A percentile compares a stretch with the other conserved stretches of the same genome.
These are phyloP conservation scores for Daedaleopsis nitida DNA, from an alignment of 768 basidiomycete genomes.

Conservation along the genomic window DNA sequence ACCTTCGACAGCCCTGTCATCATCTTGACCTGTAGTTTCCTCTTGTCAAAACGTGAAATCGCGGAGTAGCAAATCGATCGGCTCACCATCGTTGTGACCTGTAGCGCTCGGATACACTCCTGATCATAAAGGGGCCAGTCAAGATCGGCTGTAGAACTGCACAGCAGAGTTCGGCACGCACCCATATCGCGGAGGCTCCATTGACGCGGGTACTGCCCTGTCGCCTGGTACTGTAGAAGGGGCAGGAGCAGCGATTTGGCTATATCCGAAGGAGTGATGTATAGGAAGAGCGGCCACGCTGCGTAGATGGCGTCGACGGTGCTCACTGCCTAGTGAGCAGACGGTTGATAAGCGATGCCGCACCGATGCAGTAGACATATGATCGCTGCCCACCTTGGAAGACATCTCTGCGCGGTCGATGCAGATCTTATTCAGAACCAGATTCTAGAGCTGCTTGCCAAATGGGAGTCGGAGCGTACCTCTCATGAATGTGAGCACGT, in stretches of 20 bases:
- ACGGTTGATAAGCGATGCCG: too few relatives aligned
- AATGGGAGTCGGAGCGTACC: slow-evolving; percentile 19
- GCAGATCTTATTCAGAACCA: too few relatives aligned
- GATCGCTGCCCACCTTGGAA: too few relatives aligned
- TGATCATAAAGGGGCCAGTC: too few relatives aligned
- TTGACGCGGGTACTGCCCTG: slow-evolving; percentile 64
- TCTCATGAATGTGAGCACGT: slow-evolving; percentile 39
- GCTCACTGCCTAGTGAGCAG: slow-evolving; percentile 31
- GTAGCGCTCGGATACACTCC: too few relatives aligned
- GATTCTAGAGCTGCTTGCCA: too few relatives aligned
- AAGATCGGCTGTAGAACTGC: too few relatives aligned
- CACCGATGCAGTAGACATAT: too few relatives aligned
- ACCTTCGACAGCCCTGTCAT: too few relatives aligned
- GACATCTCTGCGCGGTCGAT: slow-evolving; percentile 22
- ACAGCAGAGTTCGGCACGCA: slow-evolving; percentile 15
- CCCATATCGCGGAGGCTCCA: slow-evolving; percentile 68
- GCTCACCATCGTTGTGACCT: too few relatives aligned
- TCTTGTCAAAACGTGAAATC: slow-evolving; percentile 5
- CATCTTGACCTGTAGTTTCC: slow-evolving; percentile 42
- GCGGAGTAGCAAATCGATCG: background rate
- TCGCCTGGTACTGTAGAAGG: slow-evolving; percentile 66
- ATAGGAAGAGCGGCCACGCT: slow-evolving; percentile 34
- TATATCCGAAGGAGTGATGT: slow-evolving; percentile 30
- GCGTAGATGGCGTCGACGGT: slow-evolving; percentile 38
- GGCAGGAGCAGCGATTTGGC: slow-evolving; percentile 58